Evolutionary conservation across 208 protist species (phyloP).

Genomic region (Wallacemonas collosoma): DNA sequence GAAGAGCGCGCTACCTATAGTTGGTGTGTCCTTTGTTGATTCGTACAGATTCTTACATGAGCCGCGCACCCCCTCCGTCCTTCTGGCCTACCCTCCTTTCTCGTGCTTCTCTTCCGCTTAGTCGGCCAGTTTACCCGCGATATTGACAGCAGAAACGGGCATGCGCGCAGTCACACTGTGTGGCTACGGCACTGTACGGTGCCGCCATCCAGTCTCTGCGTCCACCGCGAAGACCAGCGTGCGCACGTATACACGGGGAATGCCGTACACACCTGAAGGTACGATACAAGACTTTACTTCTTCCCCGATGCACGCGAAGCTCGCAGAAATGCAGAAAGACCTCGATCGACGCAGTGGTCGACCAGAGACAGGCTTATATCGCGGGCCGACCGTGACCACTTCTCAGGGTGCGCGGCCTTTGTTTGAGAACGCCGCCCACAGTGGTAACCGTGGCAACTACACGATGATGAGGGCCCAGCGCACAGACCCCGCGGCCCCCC

Average conservation of each 20-base stretch:
- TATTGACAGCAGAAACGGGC: too few relatives aligned
- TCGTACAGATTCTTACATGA: too few relatives aligned
- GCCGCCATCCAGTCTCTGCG: too few relatives aligned
- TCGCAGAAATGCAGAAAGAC: slow-evolving; percentile 62
- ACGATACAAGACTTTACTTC: slow-evolving; percentile 74
- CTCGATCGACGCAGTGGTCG: slow-evolving; percentile 45
- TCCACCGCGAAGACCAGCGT: not conserved
- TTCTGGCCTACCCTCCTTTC: too few relatives aligned
- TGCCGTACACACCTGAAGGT: slow-evolving; percentile 61
- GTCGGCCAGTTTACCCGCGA: too few relatives aligned
- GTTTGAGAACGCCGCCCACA: slow-evolving; percentile 27
- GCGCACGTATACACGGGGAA: slow-evolving; percentile 44
- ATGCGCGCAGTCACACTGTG: too few relatives aligned
- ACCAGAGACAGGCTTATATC: slow-evolving; percentile 39
- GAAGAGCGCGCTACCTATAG: too few relatives aligned
- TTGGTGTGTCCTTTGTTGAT: too few relatives aligned
- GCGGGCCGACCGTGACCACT: slow-evolving; percentile 56
- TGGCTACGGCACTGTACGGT: too few relatives aligned
- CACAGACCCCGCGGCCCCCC: not conserved
- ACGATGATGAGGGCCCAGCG: slow-evolving; percentile 3
- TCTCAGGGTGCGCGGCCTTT: slow-evolving; percentile 35
- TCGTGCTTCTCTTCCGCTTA: too few relatives aligned
- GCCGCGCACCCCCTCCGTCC: too few relatives aligned
- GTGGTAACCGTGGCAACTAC: slow-evolving; percentile 6
- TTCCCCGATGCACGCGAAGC: slow-evolving; percentile 43